phyloP scores from a whole-genome alignment of 1,139 yeast genomes.

The Hanseniaspora sp. region DNA sequence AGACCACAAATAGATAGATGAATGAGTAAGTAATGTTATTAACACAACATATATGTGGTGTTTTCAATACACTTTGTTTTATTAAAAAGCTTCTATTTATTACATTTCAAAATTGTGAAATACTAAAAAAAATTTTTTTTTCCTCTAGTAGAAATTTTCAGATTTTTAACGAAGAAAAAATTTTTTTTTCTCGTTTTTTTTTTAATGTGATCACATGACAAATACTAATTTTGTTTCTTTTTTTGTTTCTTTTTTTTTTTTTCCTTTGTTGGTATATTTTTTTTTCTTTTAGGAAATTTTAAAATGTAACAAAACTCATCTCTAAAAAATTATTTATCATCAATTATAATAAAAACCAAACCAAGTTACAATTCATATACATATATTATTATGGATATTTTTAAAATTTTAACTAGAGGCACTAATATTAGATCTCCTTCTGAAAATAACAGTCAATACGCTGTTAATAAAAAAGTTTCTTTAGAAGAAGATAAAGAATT shows the following conservation, averaged over 20 bases:
- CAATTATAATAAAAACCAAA: neutral
- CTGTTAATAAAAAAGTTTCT: slow-evolving; percentile 4
- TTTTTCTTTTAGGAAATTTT: too few species aligned
- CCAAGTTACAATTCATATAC: neutral
- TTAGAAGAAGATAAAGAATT: slow-evolving; percentile 33
- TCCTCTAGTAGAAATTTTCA: neutral
- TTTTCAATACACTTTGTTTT: neutral
- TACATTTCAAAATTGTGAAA: too few species aligned
- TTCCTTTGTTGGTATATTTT: too few species aligned
- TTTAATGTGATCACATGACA: neutral
- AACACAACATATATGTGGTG: neutral
- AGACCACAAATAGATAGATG: too few species aligned
- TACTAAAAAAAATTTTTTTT: too few species aligned
- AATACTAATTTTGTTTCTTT: neutral
- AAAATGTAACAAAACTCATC: too few species aligned
- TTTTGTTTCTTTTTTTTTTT: too few species aligned
- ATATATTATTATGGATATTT: slow-evolving; percentile 60
- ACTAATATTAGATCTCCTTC: slow-evolving; percentile 42
- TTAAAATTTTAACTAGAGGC: slow-evolving; percentile 73
- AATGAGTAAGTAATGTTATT: too few species aligned
- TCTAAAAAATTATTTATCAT: too few species aligned
- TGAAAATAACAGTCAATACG: slow-evolving; percentile 35
- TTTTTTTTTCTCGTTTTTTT: neutral
- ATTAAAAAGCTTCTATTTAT: too few species aligned
- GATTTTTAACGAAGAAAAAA: neutral